phyloP scores from a whole-genome alignment of 2,329 filamentous ascomycete species.

The Paracorniculantispora psalliotae region DNA sequence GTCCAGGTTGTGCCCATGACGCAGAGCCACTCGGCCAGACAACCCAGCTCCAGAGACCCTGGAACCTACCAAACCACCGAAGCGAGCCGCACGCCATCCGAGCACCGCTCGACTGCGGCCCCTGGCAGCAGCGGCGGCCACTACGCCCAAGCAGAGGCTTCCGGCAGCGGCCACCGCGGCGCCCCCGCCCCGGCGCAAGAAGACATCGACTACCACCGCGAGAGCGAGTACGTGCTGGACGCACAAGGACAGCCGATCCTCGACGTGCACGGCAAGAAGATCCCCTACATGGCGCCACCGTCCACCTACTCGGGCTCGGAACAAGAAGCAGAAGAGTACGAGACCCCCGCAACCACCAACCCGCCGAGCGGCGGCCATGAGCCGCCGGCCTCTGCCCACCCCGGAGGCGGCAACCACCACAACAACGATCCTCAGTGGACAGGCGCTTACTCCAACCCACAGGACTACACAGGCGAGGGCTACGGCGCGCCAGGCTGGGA shows the following conservation, averaged over 20 bases:
- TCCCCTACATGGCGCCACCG: constrained; percentile 45
- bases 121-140: neutral
- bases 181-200: neutral
- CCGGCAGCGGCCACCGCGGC: constrained; percentile 14
- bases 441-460: constrained; percentile 34
- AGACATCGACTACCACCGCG: constrained; percentile 27
- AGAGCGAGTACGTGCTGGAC: constrained; percentile 65
- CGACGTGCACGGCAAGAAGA: constrained; percentile 56
- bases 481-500: constrained; percentile 72
- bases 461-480: constrained; percentile 63
- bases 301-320: constrained; percentile 46
- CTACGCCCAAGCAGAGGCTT: constrained; percentile 3
- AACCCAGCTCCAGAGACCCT: constrained; percentile 39
- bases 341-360: constrained; percentile 44
- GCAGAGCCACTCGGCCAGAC: constrained; percentile 58
- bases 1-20: constrained; percentile 95
- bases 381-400: constrained; percentile 25
- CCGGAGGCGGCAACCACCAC: constrained; percentile 16
- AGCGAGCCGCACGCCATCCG: constrained; percentile 2
- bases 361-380: constrained; percentile 32
- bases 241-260: constrained; percentile 55
- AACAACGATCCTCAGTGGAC: constrained; percentile 33
- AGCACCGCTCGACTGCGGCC: constrained; percentile 1
- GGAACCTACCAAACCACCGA: constrained; percentile 25
- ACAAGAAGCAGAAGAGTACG: constrained; percentile 52